These are phyloP conservation scores for Monascus ruber DNA, from an alignment of 2,329 filamentous ascomycete species.

Conservation along the genomic window DNA sequence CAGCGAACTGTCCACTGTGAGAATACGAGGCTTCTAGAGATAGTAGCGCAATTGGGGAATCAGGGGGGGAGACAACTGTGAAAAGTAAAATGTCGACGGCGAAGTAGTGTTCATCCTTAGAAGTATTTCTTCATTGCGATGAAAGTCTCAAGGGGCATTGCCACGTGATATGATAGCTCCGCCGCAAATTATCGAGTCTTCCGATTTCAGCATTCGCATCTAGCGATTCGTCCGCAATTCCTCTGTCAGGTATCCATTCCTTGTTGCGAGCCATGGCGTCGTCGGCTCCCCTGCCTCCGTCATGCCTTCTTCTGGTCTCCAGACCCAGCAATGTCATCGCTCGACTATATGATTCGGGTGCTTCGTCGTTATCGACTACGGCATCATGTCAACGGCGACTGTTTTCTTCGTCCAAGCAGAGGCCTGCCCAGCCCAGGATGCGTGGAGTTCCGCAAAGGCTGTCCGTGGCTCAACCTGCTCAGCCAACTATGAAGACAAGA, in stretches of 20 bases:
- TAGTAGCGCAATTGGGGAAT: too few relatives aligned
- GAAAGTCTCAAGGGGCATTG: too few relatives aligned
- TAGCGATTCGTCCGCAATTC: background rate
- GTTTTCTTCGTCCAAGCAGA: conserved; percentile 19
- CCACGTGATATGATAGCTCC: too few relatives aligned
- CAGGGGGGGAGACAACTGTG: too few relatives aligned
- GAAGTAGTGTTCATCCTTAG: too few relatives aligned
- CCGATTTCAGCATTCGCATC: background rate
- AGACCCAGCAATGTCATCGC: conserved; percentile 8
- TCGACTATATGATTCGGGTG: conserved; percentile 2
- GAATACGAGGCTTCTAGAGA: too few relatives aligned
- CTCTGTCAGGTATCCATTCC: background rate
- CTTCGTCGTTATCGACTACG: background rate
- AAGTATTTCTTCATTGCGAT: too few relatives aligned
- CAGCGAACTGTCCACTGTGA: too few relatives aligned
- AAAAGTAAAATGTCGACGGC: too few relatives aligned
- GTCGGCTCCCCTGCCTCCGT: conserved; percentile 15
- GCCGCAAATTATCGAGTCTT: too few relatives aligned
- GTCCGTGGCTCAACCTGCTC: conserved; percentile 17
- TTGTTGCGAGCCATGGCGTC: conserved; percentile 20
- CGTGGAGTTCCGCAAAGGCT: conserved; percentile 11
- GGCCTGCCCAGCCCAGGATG: conserved; percentile 8
- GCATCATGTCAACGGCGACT: conserved; percentile 18
- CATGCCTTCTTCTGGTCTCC: conserved; percentile 9
- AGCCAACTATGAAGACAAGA: conserved; percentile 29